Evolutionary conservation across 2,329 filamentous ascomycete genomes (phyloP).

Genomic region (Mycosphaerelloides madeirae): DNA sequence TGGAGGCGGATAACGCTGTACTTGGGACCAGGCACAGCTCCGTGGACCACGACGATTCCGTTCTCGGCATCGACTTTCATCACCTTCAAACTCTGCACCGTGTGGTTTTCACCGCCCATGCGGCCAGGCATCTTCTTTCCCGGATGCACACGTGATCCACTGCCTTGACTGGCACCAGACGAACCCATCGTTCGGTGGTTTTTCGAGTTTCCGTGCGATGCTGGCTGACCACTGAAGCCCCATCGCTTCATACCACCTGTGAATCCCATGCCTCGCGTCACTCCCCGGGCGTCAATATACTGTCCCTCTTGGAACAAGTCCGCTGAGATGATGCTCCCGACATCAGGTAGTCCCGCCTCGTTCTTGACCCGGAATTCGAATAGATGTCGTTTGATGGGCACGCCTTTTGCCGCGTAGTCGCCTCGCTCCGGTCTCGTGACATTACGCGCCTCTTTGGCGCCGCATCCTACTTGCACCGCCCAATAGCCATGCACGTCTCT

Average conservation of each 20-base stretch:
- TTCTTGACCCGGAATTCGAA: constrained; percentile 82
- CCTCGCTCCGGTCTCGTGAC: constrained; percentile 78
- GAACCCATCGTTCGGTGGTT: constrained; percentile 92
- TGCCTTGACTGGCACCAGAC: constrained; percentile 81
- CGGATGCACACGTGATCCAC: constrained; percentile 84
- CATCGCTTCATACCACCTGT: constrained; percentile 97
- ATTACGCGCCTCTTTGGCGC: constrained; percentile 68
- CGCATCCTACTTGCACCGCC: constrained; percentile 84
- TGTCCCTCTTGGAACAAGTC: constrained; percentile 89
- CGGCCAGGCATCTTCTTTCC: constrained; percentile 97
- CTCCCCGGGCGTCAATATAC: constrained; percentile 77
- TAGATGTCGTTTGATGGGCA: constrained; percentile 78
- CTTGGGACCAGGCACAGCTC: constrained; percentile 82
- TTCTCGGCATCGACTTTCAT: constrained; percentile 81
- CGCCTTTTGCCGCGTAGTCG: constrained; percentile 76
- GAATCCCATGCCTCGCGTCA: constrained; percentile 85
- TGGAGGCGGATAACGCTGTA: constrained; percentile 78
- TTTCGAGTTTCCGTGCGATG: constrained; percentile 91
- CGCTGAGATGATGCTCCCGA: constrained; percentile 74
- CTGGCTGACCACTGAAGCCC: constrained; percentile 82
- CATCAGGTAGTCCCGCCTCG: constrained; percentile 64
- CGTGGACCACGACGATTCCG: constrained; percentile 83
- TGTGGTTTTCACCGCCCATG: constrained; percentile 87
- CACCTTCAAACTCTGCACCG: constrained; percentile 85
- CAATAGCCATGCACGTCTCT: constrained; percentile 78